These are phyloP conservation scores for Suhomyces wounanorum DNA, from an alignment of 1,139 yeast species.

Conservation along the genomic window DNA sequence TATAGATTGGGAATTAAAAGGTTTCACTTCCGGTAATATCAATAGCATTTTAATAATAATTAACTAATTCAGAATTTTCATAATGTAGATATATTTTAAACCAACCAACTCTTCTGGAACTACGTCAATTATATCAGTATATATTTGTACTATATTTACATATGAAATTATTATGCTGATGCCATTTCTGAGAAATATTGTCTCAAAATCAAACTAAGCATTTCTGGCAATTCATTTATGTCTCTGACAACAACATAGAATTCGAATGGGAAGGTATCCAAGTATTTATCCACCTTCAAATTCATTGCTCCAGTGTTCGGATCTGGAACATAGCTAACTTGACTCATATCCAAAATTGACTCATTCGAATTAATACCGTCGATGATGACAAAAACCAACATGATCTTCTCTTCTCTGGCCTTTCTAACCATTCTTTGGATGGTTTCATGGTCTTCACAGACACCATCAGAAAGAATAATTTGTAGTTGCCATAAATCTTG, in stretches of 20 bases:
- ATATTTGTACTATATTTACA: neutral
- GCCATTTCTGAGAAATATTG: constrained; percentile 82
- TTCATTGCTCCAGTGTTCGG: constrained; percentile 70
- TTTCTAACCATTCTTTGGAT: constrained; percentile 80
- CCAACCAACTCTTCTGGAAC: neutral
- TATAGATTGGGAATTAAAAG: constrained; percentile 2
- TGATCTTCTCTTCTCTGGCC: constrained; percentile 89
- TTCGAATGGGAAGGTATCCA: constrained; percentile 95
- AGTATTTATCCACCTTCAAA: constrained; percentile 77
- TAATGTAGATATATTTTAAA: no score
- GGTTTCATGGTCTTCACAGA: constrained; percentile 90
- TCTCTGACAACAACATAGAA: constrained; percentile 92
- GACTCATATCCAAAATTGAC: constrained; percentile 92
- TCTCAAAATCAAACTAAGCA: constrained; percentile 84
- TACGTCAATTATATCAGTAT: neutral
- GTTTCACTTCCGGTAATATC: neutral
- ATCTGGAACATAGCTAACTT: constrained; percentile 72
- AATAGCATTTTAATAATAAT: neutral
- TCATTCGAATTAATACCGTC: constrained; percentile 86
- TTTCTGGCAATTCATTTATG: constrained; percentile 86
- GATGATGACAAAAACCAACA: constrained; percentile 92
- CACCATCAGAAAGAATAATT: constrained; percentile 92
- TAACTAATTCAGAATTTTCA: no score
- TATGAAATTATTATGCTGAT: constrained; percentile 15
- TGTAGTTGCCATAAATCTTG: constrained; percentile 90